Evolutionary conservation across 2,329 filamentous ascomycete genomes (phyloP), one percentile per base, ranked within the genome.

Genomic region (Fusarium sp.): DNA sequence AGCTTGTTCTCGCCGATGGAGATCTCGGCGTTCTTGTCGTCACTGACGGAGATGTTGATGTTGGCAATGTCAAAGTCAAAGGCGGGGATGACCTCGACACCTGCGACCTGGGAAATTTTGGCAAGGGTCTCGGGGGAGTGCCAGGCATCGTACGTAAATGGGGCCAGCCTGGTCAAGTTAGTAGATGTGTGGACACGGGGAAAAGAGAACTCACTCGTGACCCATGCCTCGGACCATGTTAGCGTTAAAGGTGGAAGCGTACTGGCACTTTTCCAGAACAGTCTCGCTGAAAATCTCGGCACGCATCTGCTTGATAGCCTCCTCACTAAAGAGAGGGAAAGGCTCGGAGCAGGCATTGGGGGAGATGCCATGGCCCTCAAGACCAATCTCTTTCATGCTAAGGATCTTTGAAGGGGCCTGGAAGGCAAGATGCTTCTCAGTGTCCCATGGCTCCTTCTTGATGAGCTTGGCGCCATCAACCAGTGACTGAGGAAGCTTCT

Each of bases 61-160:
- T 90, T 87, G 22, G 85, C 87, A 68, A 90, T 87, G 73, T 91
- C 90, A 72, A 87, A 89, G 79, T 90, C 86, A 78, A 89, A 86
- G 9, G 83, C 85, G 0, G 88, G 88, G 10, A 90, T 82, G 15
- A 91, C 84, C 10, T 91, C 90, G 22, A 91, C 84, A 10, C 89
- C 88, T 25, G 89, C 89, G 57, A 90, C 85, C 67, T 87, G 84
- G 4, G 88, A 90, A 62, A 91, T 83, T 73, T 87, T 86, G 10
- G 83, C 81, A 4, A 90, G 84, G 3, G 88, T 86, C 59, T 89
- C 85, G 0, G 89, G 87, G 56, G 86, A 85, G 65, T 86, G 88
- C 90, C 90, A 92, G 32, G 80, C 80, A 15, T 79, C 56, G 56
- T 82, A 74, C 17, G 80, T 79, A 65, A 82, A 83, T 0, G 78